Evolutionary conservation across 257 asterid genomes (phyloP), one percentile per base, ranked within the genome.

Genomic region (Gentiana dahurica): DNA sequence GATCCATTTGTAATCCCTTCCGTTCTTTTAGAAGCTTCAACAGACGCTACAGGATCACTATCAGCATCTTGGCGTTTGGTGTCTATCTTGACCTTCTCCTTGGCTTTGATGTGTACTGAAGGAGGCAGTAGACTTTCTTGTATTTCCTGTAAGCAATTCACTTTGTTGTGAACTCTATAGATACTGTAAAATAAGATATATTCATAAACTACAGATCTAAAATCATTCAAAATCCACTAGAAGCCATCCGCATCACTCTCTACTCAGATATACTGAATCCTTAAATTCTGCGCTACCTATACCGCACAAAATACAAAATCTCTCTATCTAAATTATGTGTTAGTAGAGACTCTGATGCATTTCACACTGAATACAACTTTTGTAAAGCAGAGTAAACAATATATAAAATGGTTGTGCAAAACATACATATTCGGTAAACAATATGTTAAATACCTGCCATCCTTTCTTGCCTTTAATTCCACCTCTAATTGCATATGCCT

Each of bases 401-500:
- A 24, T 24, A 24, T 24, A 24, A 39, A 4, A 39, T 4, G 45
- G 7, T 8, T 39, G 45, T 39, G 45, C 5, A 39, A 39, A 39
- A 39, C 45, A 5, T 41, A 10, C 47, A 65, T 44, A 32, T 36
- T 33, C 34, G 57, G 49, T n/a, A 36, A 61, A 51, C 7, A 51
- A 4, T 55, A 39, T 47, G 49, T 10, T 44, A 51, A 65, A 54
- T 70, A 84, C 97, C 96, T 75, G 82, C 97, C 97, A 89, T 63
- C 97, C 97, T 32, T 86, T 84, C 57, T 76, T 72, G 81, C 97
- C 97, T 75, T 79, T 70, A 60, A 82, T 65, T 53, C 98, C 98
- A 79, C 98, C 98, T 36, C 87, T 80, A 64, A 91, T 65, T 36
- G 97, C 97, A 60, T 77, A 87, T 65, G 98, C 97, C 83, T 85